Evolutionary conservation across 2,329 filamentous ascomycete species (phyloP).

Genomic region (Trichophyton equinum): DNA sequence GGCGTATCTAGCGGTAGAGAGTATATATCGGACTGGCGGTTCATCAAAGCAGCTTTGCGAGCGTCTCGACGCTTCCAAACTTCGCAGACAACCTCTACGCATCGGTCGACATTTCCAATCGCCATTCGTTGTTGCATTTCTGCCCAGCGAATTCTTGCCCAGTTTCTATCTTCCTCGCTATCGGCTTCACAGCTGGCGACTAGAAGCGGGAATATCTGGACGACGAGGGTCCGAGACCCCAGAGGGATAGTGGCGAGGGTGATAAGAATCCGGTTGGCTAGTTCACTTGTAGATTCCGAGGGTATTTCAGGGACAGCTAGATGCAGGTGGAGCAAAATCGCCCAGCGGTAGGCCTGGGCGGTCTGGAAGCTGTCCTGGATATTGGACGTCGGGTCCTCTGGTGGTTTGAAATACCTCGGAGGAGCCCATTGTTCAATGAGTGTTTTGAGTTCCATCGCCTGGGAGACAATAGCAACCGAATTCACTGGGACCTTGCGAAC

Average conservation of each 20-base stretch:
- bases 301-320: slow-evolving; percentile 58
- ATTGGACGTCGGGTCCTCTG: slow-evolving; percentile 51
- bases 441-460: slow-evolving; percentile 50
- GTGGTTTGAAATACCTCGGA: slow-evolving; percentile 45
- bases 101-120: slow-evolving; percentile 56
- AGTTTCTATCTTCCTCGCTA: slow-evolving; percentile 47
- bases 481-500: slow-evolving; percentile 46
- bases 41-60: slow-evolving; percentile 33
- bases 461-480: slow-evolving; percentile 47
- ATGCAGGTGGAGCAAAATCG: slow-evolving; percentile 53
- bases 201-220: slow-evolving; percentile 58
- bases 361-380: slow-evolving; percentile 54
- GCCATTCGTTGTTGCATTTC: slow-evolving; percentile 50
- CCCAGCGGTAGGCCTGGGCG: slow-evolving; percentile 54
- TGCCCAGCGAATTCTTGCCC: slow-evolving; percentile 52
- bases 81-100: slow-evolving; percentile 51
- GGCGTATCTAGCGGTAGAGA: slow-evolving; percentile 15
- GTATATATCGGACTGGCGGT: slow-evolving; percentile 17
- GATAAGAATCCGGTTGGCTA: slow-evolving; percentile 50
- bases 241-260: slow-evolving; percentile 52
- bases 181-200: slow-evolving; percentile 54
- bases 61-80: slow-evolving; percentile 53
- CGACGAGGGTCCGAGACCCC: slow-evolving; percentile 50
- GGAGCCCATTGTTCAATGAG: slow-evolving; percentile 50
- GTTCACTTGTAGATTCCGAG: slow-evolving; percentile 42